These are phyloP conservation scores for Starmerella sirachaensis DNA, from an alignment of 805 yeast genomes.

Conservation along the genomic window DNA sequence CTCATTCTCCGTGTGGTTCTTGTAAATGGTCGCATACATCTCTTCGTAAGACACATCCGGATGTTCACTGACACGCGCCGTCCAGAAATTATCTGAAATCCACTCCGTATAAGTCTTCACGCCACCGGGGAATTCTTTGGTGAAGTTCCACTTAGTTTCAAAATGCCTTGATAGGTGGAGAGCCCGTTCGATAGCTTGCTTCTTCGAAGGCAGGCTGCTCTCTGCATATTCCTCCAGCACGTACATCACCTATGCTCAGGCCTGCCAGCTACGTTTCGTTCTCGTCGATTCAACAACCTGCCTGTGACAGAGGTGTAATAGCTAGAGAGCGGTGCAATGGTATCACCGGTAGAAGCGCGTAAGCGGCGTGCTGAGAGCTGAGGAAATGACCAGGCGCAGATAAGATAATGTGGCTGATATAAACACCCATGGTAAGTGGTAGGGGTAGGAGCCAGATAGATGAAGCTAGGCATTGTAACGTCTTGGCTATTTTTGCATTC, in stretches of 20 bases:
- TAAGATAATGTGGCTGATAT: not conserved
- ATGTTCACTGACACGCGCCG: slow-evolving; percentile 29
- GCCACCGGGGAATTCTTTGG: slow-evolving; percentile 13
- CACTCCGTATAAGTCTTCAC: slow-evolving; percentile 22
- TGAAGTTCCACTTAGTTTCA: slow-evolving; percentile 20
- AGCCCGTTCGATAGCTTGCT: slow-evolving; percentile 19
- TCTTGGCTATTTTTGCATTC: too few relatives aligned
- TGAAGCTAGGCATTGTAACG: too few relatives aligned
- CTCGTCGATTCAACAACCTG: not conserved
- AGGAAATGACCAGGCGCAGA: too few relatives aligned
- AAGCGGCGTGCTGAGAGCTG: too few relatives aligned
- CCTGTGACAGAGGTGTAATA: too few relatives aligned
- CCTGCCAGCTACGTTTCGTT: not conserved
- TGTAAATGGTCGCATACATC: slow-evolving; percentile 25
- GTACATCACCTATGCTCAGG: slow-evolving; percentile 8
- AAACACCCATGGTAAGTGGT: not conserved
- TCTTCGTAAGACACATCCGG: slow-evolving; percentile 23
- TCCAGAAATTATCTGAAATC: slow-evolving; percentile 28
- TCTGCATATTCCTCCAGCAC: slow-evolving; percentile 17
- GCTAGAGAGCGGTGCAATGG: too few relatives aligned
- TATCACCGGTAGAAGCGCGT: too few relatives aligned
- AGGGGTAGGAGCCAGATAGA: not conserved
- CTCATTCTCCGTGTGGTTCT: slow-evolving; percentile 32
- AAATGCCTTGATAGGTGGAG: slow-evolving; percentile 16
- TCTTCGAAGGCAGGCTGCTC: slow-evolving; percentile 20